phyloP scores from a whole-genome alignment of 768 basidiomycete species.

The Lentinula aciculospora region DNA sequence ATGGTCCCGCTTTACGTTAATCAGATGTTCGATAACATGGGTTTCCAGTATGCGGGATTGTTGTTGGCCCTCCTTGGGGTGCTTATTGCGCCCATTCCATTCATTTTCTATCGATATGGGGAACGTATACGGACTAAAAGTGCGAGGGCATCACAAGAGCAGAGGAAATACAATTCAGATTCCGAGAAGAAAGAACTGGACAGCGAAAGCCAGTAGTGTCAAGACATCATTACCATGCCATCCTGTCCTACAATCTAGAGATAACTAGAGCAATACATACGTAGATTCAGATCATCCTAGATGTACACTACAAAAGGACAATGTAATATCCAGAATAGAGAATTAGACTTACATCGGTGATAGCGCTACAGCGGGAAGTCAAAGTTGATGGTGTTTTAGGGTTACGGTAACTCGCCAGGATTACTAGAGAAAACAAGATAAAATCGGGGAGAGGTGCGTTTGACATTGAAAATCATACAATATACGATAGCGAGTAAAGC shows the following conservation, averaged over 20 bases:
- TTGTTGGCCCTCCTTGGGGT: constrained; percentile 27
- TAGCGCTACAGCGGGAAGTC: not conserved
- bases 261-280: not conserved
- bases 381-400: too few species aligned
- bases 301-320: not conserved
- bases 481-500: not conserved
- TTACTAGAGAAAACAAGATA: too few species aligned
- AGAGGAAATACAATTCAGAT: constrained; percentile 2
- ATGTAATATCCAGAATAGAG: not conserved
- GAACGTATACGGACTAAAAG: constrained; percentile 27
- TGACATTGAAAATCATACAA: not conserved
- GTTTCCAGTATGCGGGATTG: constrained; percentile 33
- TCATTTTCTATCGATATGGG: constrained; percentile 35
- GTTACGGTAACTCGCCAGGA: too few species aligned
- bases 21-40: constrained; percentile 37
- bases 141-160: constrained; percentile 9
- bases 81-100: constrained; percentile 32
- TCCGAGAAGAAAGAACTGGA: not conserved
- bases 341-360: not conserved
- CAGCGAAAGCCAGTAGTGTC: not conserved
- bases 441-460: too few species aligned
- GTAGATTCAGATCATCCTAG: too few species aligned
- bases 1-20: constrained; percentile 33
- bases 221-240: not conserved
- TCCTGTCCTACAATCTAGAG: too few species aligned